Conservation (phyloP, 2,329 filamentous ascomycete species). For the Fonsecaea monophora region DNA sequence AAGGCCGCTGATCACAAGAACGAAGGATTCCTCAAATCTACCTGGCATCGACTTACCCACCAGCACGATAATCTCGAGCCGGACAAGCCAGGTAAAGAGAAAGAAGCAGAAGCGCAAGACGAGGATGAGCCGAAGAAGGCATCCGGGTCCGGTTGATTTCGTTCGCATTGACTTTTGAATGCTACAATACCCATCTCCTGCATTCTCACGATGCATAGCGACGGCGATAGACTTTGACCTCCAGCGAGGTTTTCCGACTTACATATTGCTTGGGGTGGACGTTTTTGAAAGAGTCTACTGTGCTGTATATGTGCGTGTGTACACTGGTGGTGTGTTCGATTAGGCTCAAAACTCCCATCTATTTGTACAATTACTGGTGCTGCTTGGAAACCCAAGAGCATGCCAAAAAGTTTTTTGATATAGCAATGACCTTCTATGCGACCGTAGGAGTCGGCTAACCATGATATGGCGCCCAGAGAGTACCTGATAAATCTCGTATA, state of each 20-base stretch:
- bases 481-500: neutral
- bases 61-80: constrained; percentile 56
- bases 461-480: too few relatives aligned
- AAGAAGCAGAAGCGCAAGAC: constrained; percentile 37
- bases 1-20: constrained; percentile 65
- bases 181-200: constrained; percentile 19
- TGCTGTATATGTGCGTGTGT: neutral
- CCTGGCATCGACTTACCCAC: constrained; percentile 92
- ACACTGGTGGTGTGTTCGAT: neutral
- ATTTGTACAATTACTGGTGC: constrained; percentile 3
- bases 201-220: constrained; percentile 34
- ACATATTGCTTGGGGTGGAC: neutral
- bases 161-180: neutral
- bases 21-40: constrained; percentile 89
- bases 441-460: neutral
- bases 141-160: constrained; percentile 46
- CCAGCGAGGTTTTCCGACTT: neutral
- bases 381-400: neutral
- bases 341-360: constrained; percentile 16
- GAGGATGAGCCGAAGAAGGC: constrained; percentile 50
- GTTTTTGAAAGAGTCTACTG: constrained; percentile 13
- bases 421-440: neutral
- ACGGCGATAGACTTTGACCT: constrained; percentile 25
- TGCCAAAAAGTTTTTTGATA: neutral
- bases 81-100: constrained; percentile 42